phyloP scores from a whole-genome alignment of 2,329 filamentous ascomycete genomes.

The Xylaria hypoxylon region DNA sequence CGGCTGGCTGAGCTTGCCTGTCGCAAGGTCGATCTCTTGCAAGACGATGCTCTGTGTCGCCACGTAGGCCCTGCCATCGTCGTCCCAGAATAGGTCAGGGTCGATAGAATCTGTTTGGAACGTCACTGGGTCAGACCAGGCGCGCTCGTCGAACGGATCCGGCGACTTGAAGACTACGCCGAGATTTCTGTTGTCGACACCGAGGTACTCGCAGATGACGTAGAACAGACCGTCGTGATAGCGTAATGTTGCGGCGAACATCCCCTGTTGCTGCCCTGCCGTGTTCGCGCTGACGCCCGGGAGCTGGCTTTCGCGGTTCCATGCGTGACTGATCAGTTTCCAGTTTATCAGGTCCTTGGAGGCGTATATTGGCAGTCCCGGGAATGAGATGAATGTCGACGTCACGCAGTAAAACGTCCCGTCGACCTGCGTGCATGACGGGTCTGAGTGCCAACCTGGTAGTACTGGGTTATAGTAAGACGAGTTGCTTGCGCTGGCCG shows the following conservation, averaged over 20 bases:
- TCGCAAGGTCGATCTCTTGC: conserved; percentile 52
- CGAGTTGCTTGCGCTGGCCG: conserved; percentile 34
- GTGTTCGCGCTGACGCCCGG: conserved; percentile 52
- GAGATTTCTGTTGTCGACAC: conserved; percentile 21
- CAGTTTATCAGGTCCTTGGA: conserved; percentile 64
- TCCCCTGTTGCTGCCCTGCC: conserved; percentile 49
- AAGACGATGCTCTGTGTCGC: conserved; percentile 49
- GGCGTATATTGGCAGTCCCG: conserved; percentile 64
- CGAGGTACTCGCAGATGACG: conserved; percentile 50
- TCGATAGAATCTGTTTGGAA: conserved; percentile 53
- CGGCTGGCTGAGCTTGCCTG: conserved; percentile 50
- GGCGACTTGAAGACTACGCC: conserved; percentile 54
- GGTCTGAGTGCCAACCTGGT: conserved; percentile 63
- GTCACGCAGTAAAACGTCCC: conserved; percentile 64
- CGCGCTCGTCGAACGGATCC: conserved; percentile 54
- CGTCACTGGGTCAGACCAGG: conserved; percentile 57
- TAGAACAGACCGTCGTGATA: conserved; percentile 49
- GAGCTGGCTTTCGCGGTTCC: conserved; percentile 57
- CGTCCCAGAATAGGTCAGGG: conserved; percentile 58
- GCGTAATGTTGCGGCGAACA: conserved; percentile 53
- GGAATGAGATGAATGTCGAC: conserved; percentile 65
- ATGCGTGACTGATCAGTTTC: conserved; percentile 57
- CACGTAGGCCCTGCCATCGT: conserved; percentile 54
- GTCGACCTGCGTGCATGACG: conserved; percentile 53
- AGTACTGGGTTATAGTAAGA: conserved; percentile 58